These are phyloP conservation scores for Exidia glandulosa DNA, from an alignment of 768 basidiomycete genomes.

Conservation along the genomic window DNA sequence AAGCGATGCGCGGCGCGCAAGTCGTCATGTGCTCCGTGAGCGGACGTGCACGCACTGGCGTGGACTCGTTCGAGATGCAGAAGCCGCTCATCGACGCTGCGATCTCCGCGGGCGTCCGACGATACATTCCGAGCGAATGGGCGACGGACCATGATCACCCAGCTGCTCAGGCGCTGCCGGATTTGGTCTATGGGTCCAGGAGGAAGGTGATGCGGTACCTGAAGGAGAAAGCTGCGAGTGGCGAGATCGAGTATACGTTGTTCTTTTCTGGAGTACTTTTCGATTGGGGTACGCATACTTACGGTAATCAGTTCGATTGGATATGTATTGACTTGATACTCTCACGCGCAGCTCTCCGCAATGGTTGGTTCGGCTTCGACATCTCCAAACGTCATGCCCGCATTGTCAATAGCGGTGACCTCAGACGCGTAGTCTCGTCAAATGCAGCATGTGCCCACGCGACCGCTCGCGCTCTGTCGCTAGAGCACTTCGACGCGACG, in stretches of 20 bases:
- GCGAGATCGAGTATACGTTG: not conserved
- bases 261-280: not conserved
- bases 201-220: not conserved
- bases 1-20: not conserved
- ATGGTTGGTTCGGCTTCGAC: not conserved
- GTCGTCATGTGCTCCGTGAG: not conserved
- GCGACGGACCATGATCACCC: not conserved
- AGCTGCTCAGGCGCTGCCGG: not conserved
- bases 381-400: not conserved
- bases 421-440: not conserved
- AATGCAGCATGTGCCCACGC: not conserved
- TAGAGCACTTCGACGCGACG: not conserved
- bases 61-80: not conserved
- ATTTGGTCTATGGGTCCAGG: not conserved
- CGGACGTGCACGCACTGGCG: not conserved
- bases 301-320: no score
- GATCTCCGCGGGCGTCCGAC: not conserved
- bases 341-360: not conserved
- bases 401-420: not conserved
- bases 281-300: not conserved
- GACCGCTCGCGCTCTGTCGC: not conserved
- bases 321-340: no score
- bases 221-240: not conserved
- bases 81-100: not conserved
- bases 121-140: not conserved